Evolutionary conservation across 495 filamentous ascomycete species (phyloP), one percentile per base, ranked within the genome.

Genomic region (Aspergillus sparsus): DNA sequence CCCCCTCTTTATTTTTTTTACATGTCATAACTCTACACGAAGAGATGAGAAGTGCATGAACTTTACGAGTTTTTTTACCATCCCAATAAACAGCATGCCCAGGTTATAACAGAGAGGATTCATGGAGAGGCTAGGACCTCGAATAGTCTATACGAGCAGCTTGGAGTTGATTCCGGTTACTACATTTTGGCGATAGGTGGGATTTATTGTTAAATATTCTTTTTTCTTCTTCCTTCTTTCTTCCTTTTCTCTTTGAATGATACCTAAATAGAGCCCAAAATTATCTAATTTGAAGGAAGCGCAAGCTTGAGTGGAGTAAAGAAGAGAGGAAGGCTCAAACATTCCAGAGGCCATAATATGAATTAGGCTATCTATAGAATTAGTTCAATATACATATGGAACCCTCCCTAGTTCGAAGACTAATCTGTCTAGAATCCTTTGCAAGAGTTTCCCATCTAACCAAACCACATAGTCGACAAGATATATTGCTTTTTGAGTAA

Each of bases 301-400:
- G 13, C 12, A 47, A 46, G 42, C 42, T 46, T n/a, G 13, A 7
- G 15, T 15, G n/a, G 9, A 41, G n/a, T n/a, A n/a, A n/a, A n/a
- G n/a, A n/a, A n/a, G n/a, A n/a, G n/a, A n/a, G n/a, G n/a, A n/a
- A n/a, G 37, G 44, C 10, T 27, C 21, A 47, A 1, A 21, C 16
- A 7, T 16, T 47, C 15, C 12, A 47, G 27, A n/a, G 15, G 1
- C 44, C 15, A 18, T 47, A 47, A 6, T 21, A 12, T 34, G 18
- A 32, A 13, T 33, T 51, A 11, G 49, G 49, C 21, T 31, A 51
- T 34, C 8, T 34, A 12, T 13, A 51, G 21, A 32, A 58, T 58
- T 44, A 58, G 10, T 58, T 58, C 47, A 58, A 58, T 58, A 45
- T 58, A 33, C 46, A 58, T 27, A 58, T 52, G 36, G 34, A 52